Conservation (phyloP, 2,329 filamentous ascomycete species). For the Colletotrichum incanum region DNA sequence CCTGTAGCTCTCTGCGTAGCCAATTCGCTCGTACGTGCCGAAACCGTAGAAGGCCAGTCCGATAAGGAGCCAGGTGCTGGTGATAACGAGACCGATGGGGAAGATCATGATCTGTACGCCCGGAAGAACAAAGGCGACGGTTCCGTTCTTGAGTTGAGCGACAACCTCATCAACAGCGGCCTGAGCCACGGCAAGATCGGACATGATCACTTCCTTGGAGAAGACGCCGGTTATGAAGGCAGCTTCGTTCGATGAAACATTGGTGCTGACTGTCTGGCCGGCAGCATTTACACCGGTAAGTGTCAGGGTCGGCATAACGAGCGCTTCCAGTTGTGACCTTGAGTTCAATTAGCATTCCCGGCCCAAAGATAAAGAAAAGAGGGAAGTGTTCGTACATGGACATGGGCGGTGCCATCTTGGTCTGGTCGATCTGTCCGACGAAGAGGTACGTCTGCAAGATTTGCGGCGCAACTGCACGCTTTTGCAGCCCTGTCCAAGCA, state of each 20-base stretch:
- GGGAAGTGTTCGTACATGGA: slow-evolving; percentile 68
- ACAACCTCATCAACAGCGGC: slow-evolving; percentile 65
- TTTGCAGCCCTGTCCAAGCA: slow-evolving; percentile 32
- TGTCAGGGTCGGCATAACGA: slow-evolving; percentile 79
- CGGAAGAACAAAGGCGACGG: slow-evolving; percentile 77
- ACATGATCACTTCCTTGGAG: slow-evolving; percentile 69
- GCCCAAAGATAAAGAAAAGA: not conserved
- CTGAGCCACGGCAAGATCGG: slow-evolving; percentile 64
- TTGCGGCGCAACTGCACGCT: slow-evolving; percentile 49
- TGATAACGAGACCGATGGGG: slow-evolving; percentile 79
- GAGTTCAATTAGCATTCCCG: slow-evolving; percentile 35
- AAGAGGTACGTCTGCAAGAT: slow-evolving; percentile 77
- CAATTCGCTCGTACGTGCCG: slow-evolving; percentile 77
- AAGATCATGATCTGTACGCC: slow-evolving; percentile 79
- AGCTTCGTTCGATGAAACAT: slow-evolving; percentile 79
- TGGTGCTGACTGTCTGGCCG: slow-evolving; percentile 71
- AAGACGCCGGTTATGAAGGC: slow-evolving; percentile 82
- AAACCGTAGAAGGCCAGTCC: slow-evolving; percentile 72
- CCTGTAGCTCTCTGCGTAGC: slow-evolving; percentile 76
- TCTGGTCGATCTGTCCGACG: slow-evolving; percentile 76
- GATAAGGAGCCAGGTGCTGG: slow-evolving; percentile 72
- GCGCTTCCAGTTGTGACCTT: slow-evolving; percentile 74
- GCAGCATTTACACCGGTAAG: slow-evolving; percentile 71
- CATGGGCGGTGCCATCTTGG: slow-evolving; percentile 69
- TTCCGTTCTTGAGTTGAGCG: slow-evolving; percentile 63